phyloP scores from a whole-genome alignment of 2,329 filamentous ascomycete species.

The Dactylellina haptotyla region DNA sequence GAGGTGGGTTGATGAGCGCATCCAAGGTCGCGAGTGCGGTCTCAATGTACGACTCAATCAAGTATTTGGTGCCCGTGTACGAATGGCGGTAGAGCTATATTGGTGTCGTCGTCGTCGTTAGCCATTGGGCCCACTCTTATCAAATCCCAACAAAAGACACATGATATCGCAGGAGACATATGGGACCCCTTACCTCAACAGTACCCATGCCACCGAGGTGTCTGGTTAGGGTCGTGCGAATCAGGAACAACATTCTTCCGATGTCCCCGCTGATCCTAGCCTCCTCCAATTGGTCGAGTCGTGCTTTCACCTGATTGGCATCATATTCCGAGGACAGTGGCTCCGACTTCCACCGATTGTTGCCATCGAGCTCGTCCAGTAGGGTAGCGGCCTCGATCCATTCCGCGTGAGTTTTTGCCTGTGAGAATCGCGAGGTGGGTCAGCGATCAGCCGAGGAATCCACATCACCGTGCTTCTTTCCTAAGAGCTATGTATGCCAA shows the following conservation, averaged over 20 bases:
- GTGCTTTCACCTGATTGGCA: slow-evolving; percentile 72
- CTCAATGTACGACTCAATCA: slow-evolving; percentile 88
- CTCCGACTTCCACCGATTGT: slow-evolving; percentile 81
- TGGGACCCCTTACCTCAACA: slow-evolving; percentile 64
- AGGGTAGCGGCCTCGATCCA: slow-evolving; percentile 81
- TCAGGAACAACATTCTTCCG: slow-evolving; percentile 78
- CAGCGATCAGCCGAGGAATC: slow-evolving; percentile 41
- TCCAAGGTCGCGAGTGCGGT: slow-evolving; percentile 79
- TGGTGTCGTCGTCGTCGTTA: slow-evolving; percentile 2
- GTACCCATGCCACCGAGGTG: slow-evolving; percentile 88
- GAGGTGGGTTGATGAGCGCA: slow-evolving; percentile 71
- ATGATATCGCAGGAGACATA: neutral
- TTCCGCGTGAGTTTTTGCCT: slow-evolving; percentile 75
- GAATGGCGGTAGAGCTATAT: slow-evolving; percentile 78
- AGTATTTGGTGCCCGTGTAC: slow-evolving; percentile 82
- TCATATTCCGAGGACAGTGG: slow-evolving; percentile 76
- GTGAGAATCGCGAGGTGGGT: slow-evolving; percentile 42
- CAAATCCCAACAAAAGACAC: neutral
- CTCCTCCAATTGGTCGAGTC: slow-evolving; percentile 78
- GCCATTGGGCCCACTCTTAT: no score
- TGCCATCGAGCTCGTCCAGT: slow-evolving; percentile 81
- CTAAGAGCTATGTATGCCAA: slow-evolving; percentile 34
- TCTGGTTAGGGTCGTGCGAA: slow-evolving; percentile 81
- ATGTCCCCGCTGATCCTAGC: slow-evolving; percentile 78
- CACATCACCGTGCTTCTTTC: slow-evolving; percentile 25